Conservation (phyloP, 163 green algal species). For the Picocystis sp. region DNA sequence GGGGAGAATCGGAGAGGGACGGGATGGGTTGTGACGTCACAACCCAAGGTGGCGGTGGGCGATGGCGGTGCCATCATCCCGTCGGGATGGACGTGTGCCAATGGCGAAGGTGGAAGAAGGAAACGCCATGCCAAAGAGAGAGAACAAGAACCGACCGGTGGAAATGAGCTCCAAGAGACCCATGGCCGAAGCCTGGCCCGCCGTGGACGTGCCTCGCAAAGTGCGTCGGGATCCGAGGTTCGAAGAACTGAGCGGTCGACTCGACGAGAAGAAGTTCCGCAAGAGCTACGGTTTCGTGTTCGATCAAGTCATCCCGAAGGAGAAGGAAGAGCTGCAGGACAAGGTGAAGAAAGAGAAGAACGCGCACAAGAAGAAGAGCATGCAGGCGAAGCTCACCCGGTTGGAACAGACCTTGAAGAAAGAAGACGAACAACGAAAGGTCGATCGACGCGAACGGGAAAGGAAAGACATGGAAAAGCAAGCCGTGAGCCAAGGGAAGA, state of each 20-base stretch:
- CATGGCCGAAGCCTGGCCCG: too few species aligned
- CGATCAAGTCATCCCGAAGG: slow-evolving; percentile 4
- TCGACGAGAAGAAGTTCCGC: neutral
- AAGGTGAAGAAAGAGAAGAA: slow-evolving; percentile 5
- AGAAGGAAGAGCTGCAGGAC: slow-evolving; percentile 5
- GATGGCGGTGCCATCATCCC: too few species aligned
- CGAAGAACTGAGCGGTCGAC: neutral
- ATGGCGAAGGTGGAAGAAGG: too few species aligned
- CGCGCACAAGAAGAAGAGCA: slow-evolving; percentile 4
- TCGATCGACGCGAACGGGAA: neutral
- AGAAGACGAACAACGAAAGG: neutral
- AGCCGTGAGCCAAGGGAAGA: neutral
- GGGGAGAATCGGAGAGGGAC: too few species aligned
- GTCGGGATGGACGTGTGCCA: too few species aligned
- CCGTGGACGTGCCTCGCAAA: too few species aligned
- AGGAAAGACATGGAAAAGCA: neutral
- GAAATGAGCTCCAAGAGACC: too few species aligned
- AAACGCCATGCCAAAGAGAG: too few species aligned
- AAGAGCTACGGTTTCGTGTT: slow-evolving; percentile 9
- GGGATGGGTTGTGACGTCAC: too few species aligned
- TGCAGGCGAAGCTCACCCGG: slow-evolving; percentile 3
- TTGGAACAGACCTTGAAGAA: slow-evolving; percentile 1
- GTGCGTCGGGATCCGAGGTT: slow-evolving; percentile 5
- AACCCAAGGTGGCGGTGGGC: too few species aligned
- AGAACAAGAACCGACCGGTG: too few species aligned